These are phyloP conservation scores for Coleophoma eucalyptorum DNA, from an alignment of 2,329 filamentous ascomycete genomes.

Conservation along the genomic window DNA sequence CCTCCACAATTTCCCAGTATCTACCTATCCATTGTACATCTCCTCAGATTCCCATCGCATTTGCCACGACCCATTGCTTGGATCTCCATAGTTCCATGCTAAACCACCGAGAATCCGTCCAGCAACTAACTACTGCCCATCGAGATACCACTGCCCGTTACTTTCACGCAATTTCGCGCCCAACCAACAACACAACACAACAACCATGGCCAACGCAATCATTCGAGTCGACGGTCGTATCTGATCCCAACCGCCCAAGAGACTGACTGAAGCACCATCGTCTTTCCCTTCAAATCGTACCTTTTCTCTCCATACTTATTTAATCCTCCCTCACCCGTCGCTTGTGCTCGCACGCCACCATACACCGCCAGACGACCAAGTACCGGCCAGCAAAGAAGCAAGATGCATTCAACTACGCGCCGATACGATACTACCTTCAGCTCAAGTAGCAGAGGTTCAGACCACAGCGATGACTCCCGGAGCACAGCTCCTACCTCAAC, in stretches of 20 bases:
- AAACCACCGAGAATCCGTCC: not conserved
- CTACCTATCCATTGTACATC: not conserved
- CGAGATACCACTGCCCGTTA: not conserved
- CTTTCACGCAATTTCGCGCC: not conserved
- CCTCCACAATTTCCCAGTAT: not conserved
- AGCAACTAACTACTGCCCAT: not conserved
- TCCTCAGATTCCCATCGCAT: not conserved
- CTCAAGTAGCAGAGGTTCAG: slow-evolving; percentile 35
- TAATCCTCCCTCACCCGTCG: not conserved
- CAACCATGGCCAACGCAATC: not conserved
- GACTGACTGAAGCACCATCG: too few relatives aligned
- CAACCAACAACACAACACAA: not conserved
- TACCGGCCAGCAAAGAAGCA: not conserved
- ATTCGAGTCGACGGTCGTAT: not conserved
- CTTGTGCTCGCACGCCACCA: not conserved
- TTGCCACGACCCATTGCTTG: not conserved
- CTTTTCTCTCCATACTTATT: not conserved
- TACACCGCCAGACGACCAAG: not conserved
- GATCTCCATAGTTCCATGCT: not conserved
- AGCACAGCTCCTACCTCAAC: slow-evolving; percentile 45
- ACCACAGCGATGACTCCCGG: slow-evolving; percentile 39
- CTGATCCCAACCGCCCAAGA: not conserved
- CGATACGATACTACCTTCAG: slow-evolving; percentile 19
- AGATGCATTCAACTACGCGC: slow-evolving; percentile 20
- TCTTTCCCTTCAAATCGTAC: not conserved